Evolutionary conservation across 352 stramenopile genomes (phyloP), one percentile per base, ranked within the genome.

Genomic region (Pythium dissotocum): DNA sequence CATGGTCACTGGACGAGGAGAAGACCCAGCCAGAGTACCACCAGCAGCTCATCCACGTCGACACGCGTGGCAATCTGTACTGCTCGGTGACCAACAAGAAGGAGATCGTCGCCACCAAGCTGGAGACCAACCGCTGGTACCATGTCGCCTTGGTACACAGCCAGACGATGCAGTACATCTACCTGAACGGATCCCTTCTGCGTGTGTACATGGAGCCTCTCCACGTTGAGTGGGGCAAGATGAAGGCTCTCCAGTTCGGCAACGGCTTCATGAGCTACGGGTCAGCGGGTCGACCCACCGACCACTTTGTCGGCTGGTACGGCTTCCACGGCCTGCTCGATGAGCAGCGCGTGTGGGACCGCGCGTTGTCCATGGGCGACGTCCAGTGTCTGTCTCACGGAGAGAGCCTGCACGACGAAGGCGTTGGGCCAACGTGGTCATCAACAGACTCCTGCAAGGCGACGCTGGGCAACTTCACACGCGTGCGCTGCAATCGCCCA

Each of bases 81-180:
- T 84, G 76, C 67, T 84, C 79, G 4, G 68, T 83, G 30, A 59
- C 80, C 12, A 65, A 79, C 21, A 60, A 65, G 7, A 74, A 69
- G 49, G 63, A 53, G 8, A 42, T 49, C 5, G 21, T 66, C 1
- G 51, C 40, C 21, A 18, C 59, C 32, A 67, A 59, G 24, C 54
- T 72, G 5, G 28, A 67, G 33, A 16, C 14, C 6, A 26, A 59
- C 36, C 80, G 83, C 30, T 92, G 83, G 83, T 89, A 92, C 61
- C 82, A 92, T 67, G 65, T 90, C n/a, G 76, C 84, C 6, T 65
- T 89, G 4, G 85, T 75, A 7, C 89, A 81, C 59, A 69, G 66
- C 16, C 72, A 74, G 4, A 56, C 52, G 10, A 38, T 83, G 58
- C 55, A 69, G 63, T 60, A 46, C 13, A 72, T 87, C 12, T 90